A percentile compares a stretch with the other conserved stretches of the same genome.
phyloP scores from a whole-genome alignment of 2,329 filamentous ascomycete species.

The Clonostachys chloroleuca region DNA sequence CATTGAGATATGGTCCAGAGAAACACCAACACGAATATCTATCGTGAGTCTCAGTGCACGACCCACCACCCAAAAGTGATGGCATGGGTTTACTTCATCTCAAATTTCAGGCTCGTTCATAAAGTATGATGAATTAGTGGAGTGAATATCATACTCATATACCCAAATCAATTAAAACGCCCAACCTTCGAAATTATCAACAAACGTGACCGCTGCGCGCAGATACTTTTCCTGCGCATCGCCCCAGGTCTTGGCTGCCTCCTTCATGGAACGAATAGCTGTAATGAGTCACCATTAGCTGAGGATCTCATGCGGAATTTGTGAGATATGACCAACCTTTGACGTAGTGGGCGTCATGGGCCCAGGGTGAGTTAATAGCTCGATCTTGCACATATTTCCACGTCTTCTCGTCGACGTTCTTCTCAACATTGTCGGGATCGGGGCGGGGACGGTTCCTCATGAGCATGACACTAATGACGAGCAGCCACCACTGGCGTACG shows the following conservation, averaged over 20 bases:
- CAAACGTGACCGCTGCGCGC: slow-evolving; percentile 66
- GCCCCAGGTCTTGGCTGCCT: slow-evolving; percentile 70
- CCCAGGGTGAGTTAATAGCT: slow-evolving; percentile 63
- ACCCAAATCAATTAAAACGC: slow-evolving; percentile 18
- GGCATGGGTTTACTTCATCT: too few relatives aligned
- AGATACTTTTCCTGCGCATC: slow-evolving; percentile 64
- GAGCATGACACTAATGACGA: slow-evolving; percentile 75
- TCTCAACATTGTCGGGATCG: slow-evolving; percentile 57
- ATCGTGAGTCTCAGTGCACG: too few relatives aligned
- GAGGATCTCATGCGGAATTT: not conserved
- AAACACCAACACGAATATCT: too few relatives aligned
- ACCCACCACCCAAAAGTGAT: too few relatives aligned
- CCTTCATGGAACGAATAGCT: slow-evolving; percentile 71
- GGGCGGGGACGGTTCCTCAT: slow-evolving; percentile 69
- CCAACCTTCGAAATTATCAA: slow-evolving; percentile 71
- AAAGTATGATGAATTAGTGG: too few relatives aligned
- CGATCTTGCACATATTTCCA: slow-evolving; percentile 76
- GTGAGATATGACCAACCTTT: slow-evolving; percentile 53
- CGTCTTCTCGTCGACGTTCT: slow-evolving; percentile 55
- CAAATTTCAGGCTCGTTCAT: too few relatives aligned
- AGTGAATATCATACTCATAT: too few relatives aligned
- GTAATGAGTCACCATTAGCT: slow-evolving; percentile 3
- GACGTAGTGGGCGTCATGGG: slow-evolving; percentile 77
- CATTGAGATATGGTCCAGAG: too few relatives aligned
- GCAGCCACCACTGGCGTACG: slow-evolving; percentile 85